phyloP scores from a whole-genome alignment of 768 basidiomycete species.

The Hygrophoropsis aurantiaca region DNA sequence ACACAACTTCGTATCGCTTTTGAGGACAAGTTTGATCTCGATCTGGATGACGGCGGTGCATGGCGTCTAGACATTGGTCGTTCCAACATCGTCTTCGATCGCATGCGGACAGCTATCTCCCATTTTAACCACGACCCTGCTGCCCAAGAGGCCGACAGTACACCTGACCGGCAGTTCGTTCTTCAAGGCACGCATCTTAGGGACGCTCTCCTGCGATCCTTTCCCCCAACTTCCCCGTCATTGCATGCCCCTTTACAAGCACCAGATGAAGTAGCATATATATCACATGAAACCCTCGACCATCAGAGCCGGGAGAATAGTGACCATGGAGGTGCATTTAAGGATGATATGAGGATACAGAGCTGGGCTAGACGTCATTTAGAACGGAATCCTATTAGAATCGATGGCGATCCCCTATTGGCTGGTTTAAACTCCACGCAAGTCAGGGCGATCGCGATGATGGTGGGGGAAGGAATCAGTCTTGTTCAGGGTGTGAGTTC shows the following conservation, averaged over 20 bases:
- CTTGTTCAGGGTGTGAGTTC: slow-evolving; percentile 81
- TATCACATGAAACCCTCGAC: slow-evolving; percentile 37
- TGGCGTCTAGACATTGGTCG: slow-evolving; percentile 76
- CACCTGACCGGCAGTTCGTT: slow-evolving; percentile 47
- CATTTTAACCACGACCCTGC: slow-evolving; percentile 55
- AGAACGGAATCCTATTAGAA: slow-evolving; percentile 50
- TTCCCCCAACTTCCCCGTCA: slow-evolving; percentile 32
- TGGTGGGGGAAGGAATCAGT: slow-evolving; percentile 78
- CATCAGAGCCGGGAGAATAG: slow-evolving; percentile 28
- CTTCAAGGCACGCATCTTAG: slow-evolving; percentile 72
- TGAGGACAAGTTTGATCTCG: slow-evolving; percentile 43
- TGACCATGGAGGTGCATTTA: slow-evolving; percentile 51
- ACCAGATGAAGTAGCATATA: slow-evolving; percentile 39
- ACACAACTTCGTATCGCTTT: slow-evolving; percentile 63
- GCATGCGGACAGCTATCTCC: slow-evolving; percentile 69
- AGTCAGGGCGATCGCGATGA: slow-evolving; percentile 77
- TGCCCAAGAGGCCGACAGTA: slow-evolving; percentile 33
- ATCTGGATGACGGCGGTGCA: slow-evolving; percentile 30
- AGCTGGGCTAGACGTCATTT: slow-evolving; percentile 81
- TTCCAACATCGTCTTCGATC: slow-evolving; percentile 61
- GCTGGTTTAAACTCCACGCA: slow-evolving; percentile 72
- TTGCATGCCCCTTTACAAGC: slow-evolving; percentile 34
- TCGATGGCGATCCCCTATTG: slow-evolving; percentile 80
- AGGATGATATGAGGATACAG: slow-evolving; percentile 70
- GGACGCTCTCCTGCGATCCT: slow-evolving; percentile 65